Base-by-base conservation (phyloP, 31 red algal genomes). In the Porphyra umbilicalis region DNA sequence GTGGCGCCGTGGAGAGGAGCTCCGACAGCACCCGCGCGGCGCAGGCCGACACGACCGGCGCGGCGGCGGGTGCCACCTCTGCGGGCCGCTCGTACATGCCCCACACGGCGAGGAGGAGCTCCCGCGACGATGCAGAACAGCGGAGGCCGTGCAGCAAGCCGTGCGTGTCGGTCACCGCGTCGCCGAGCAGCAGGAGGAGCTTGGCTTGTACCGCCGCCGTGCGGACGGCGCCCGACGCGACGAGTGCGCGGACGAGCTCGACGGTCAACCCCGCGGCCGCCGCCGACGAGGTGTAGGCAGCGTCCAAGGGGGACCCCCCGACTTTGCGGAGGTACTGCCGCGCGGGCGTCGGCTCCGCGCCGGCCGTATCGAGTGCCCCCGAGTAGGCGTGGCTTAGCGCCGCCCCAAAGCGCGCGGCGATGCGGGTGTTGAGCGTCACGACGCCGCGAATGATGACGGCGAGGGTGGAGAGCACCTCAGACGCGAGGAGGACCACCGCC, bases 21-120 rank as follows among this genome's bases (percentile, higher is more conserved):
- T 71, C 57, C 57, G 57, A 71, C 57, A 71, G 57, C 57, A 71
- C 57, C 57, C 57, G 57, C 57, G 57, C 57, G 57, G 57, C 57
- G 57, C 57, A 71, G 3, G 57, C 57, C 25, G 57, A 71, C 25
- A 71, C 57, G 57, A 71, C 57, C 57, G 57, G 57, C 18, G 57
- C 57, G 57, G 57, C 57, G 57, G 57, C 25, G 57, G 57, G 57
- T 4, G 57, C 25, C 57, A 71, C 57, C 57, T 71, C 57, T 0
- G 57, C 57, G 20, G 57, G 57, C 6, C 57, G 57, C 16, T 71
- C 57, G 16, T 71, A 71, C 57, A 71, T 71, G 14, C 57, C 57
- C 57, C 57, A 71, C 20, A 71, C 57, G 13, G 25, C 57, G 0
- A 71, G 57, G 4, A 71, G 57, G 25, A 71, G 57, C 57, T 71